phyloP scores from a whole-genome alignment of 768 basidiomycete species.

The Boletellus ananas region DNA sequence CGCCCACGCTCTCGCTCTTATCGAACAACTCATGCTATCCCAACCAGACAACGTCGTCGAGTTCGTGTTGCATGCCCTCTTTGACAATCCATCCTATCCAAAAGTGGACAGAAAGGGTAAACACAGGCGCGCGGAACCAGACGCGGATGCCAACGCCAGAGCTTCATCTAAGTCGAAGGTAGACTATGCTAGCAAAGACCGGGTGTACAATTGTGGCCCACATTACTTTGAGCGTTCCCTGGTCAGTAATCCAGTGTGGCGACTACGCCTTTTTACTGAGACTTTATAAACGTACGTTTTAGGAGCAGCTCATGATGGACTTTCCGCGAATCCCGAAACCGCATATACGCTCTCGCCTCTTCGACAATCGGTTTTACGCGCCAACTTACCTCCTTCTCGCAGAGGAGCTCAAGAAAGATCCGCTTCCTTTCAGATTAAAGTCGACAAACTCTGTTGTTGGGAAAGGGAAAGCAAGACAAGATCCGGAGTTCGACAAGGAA shows the following conservation, averaged over 20 bases:
- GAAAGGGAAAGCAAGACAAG: slow-evolving; percentile 39
- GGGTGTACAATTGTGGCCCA: slow-evolving; percentile 40
- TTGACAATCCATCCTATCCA: slow-evolving; percentile 62
- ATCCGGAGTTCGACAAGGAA: slow-evolving; percentile 44
- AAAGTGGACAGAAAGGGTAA: slow-evolving; percentile 48
- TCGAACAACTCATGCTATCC: slow-evolving; percentile 40
- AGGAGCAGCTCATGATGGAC: slow-evolving; percentile 53
- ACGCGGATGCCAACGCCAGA: slow-evolving; percentile 15
- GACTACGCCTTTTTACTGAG: not conserved
- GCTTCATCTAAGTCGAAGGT: slow-evolving; percentile 40
- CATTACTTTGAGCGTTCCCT: slow-evolving; percentile 51
- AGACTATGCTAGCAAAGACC: slow-evolving; percentile 51
- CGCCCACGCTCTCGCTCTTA: slow-evolving; percentile 46
- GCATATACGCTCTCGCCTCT: slow-evolving; percentile 47
- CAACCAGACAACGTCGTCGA: slow-evolving; percentile 42
- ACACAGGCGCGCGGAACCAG: slow-evolving; percentile 36
- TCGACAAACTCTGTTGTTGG: slow-evolving; percentile 33
- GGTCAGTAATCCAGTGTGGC: slow-evolving; percentile 31
- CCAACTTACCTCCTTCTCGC: slow-evolving; percentile 57
- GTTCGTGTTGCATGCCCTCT: slow-evolving; percentile 53
- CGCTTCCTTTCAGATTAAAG: slow-evolving; percentile 39
- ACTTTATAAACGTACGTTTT: not conserved
- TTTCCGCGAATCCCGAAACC: slow-evolving; percentile 57
- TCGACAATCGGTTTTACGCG: slow-evolving; percentile 49
- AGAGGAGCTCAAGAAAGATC: slow-evolving; percentile 29